These are phyloP conservation scores for Blastocystis sp. DNA, from an alignment of 352 stramenopile species.

Conservation along the genomic window DNA sequence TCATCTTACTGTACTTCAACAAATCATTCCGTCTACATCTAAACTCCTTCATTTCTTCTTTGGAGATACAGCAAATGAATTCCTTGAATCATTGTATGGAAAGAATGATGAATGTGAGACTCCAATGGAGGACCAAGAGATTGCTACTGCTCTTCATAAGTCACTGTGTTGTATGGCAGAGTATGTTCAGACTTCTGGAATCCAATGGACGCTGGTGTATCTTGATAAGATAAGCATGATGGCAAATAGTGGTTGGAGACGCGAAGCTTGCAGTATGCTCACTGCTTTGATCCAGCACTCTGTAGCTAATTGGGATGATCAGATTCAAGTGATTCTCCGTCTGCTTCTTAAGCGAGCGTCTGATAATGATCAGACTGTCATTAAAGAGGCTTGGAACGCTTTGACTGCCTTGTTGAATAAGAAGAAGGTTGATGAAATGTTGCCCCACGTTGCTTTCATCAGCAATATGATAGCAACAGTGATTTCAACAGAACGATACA, in stretches of 20 bases:
- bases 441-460: slow-evolving; percentile 90
- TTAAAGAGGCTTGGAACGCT: slow-evolving; percentile 79
- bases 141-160: slow-evolving; percentile 70
- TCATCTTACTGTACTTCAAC: slow-evolving; percentile 80
- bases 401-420: slow-evolving; percentile 82
- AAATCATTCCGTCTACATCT: slow-evolving; percentile 83
- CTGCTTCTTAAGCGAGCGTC: slow-evolving; percentile 91
- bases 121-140: slow-evolving; percentile 65
- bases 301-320: slow-evolving; percentile 79
- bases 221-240: slow-evolving; percentile 85
- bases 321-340: slow-evolving; percentile 86
- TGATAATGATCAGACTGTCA: slow-evolving; percentile 78
- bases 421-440: slow-evolving; percentile 82
- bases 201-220: slow-evolving; percentile 87
- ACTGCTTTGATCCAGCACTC: slow-evolving; percentile 79
- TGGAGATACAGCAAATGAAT: slow-evolving; percentile 69
- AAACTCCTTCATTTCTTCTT: slow-evolving; percentile 88
- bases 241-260: slow-evolving; percentile 76
- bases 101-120: slow-evolving; percentile 70
- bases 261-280: slow-evolving; percentile 82
- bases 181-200: slow-evolving; percentile 77
- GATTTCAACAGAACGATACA: slow-evolving; percentile 79
- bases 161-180: slow-evolving; percentile 17
- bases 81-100: slow-evolving; percentile 78
- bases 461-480: slow-evolving; percentile 89